These are phyloP conservation scores for Apiospora arundinis DNA, from an alignment of 2,329 filamentous ascomycete species.

Conservation along the genomic window DNA sequence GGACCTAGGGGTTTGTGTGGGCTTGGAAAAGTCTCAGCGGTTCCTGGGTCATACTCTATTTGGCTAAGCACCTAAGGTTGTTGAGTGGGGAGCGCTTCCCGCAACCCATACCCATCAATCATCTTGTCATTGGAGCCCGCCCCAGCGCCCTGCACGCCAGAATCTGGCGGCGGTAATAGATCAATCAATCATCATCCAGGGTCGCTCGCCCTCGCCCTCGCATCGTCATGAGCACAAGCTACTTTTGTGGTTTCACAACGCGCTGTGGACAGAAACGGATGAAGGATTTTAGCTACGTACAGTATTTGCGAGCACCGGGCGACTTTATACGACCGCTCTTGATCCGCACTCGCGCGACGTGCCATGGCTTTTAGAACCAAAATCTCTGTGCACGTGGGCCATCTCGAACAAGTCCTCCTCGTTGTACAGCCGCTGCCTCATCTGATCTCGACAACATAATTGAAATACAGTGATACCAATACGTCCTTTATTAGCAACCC, in stretches of 20 bases:
- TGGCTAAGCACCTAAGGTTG: neutral
- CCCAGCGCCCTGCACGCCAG: neutral
- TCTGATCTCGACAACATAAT: neutral
- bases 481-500: neutral
- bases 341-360: neutral
- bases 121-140: neutral
- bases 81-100: conserved; percentile 1
- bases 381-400: neutral
- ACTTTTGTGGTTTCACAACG: neutral
- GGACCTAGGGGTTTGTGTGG: neutral
- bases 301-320: neutral
- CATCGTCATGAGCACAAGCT: neutral
- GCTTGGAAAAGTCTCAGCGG: neutral
- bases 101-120: neutral
- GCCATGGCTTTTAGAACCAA: neutral
- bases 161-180: neutral
- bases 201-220: neutral
- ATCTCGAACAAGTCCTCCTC: neutral
- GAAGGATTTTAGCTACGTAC: neutral
- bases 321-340: neutral
- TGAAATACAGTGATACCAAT: neutral
- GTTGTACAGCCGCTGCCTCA: neutral
- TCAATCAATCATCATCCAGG: neutral
- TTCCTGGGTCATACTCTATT: conserved; percentile 13
- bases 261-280: neutral